Evolutionary conservation across 257 asterid genomes (phyloP).

Genomic region (Buddleja alternifolia): DNA sequence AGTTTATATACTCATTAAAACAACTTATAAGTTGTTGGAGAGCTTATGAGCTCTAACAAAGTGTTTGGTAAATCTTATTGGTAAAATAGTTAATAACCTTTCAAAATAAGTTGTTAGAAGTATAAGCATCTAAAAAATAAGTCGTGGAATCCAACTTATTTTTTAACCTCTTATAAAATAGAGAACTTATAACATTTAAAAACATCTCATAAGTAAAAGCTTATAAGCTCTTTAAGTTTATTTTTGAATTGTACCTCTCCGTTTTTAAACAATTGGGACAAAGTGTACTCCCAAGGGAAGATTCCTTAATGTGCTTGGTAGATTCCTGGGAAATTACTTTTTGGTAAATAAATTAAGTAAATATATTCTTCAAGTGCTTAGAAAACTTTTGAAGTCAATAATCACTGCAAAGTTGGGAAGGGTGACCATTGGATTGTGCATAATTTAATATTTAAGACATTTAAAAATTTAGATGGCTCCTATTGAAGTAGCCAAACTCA

Average conservation of each 20-base stretch:
- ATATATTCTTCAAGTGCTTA: constrained; percentile 9
- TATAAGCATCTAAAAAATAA: no score
- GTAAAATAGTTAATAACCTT: no score
- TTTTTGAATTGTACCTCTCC: neutral
- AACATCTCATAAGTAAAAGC: no score
- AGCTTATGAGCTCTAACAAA: no score
- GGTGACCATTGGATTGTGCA: constrained; percentile 3
- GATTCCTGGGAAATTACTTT: constrained; percentile 25
- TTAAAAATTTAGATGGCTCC: constrained; percentile 28
- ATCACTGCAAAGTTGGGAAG: constrained; percentile 18
- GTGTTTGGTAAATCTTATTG: no score
- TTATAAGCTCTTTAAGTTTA: no score
- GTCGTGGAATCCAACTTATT: no score
- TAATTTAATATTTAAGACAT: constrained; percentile 19
- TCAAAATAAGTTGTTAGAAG: no score
- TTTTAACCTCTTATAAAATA: no score
- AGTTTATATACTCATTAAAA: no score
- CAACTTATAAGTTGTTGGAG: no score
- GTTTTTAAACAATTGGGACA: neutral
- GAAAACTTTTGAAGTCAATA: constrained; percentile 19
- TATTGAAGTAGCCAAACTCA: neutral
- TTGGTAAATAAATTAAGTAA: neutral
- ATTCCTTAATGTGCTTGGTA: constrained; percentile 30
- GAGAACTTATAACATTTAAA: no score
- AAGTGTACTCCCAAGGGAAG: constrained; percentile 21